These are phyloP conservation scores for Hirsutella rhossiliensis DNA, from an alignment of 2,329 filamentous ascomycete species.

Conservation along the genomic window DNA sequence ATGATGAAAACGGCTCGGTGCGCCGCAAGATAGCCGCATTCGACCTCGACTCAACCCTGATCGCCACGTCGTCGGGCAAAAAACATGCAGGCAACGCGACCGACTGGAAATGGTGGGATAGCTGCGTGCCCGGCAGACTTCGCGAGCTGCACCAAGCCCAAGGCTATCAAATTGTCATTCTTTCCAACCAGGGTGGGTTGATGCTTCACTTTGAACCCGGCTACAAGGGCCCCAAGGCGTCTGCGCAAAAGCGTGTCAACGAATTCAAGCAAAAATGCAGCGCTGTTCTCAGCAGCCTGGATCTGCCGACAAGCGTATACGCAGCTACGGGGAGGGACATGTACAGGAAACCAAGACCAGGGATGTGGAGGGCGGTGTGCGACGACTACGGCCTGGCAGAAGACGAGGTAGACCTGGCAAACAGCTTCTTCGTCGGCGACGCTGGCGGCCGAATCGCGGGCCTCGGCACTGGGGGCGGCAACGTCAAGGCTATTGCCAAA, in stretches of 20 bases:
- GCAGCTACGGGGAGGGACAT: constrained; percentile 74
- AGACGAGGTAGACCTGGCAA: constrained; percentile 50
- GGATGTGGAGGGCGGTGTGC: constrained; percentile 68
- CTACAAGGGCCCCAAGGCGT: constrained; percentile 45
- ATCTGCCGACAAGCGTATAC: constrained; percentile 70
- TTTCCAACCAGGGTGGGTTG: constrained; percentile 85
- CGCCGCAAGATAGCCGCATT: constrained; percentile 58
- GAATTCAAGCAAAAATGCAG: constrained; percentile 77
- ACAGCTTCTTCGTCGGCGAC: constrained; percentile 83
- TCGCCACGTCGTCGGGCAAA: constrained; percentile 69
- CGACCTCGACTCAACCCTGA: constrained; percentile 78
- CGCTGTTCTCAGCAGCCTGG: constrained; percentile 56
- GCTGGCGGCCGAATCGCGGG: constrained; percentile 50
- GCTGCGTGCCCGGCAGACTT: constrained; percentile 53
- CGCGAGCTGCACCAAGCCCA: constrained; percentile 58
- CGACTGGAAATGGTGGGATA: constrained; percentile 95
- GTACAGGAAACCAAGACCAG: constrained; percentile 75
- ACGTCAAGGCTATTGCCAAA: constrained; percentile 23
- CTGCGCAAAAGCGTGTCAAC: constrained; percentile 47
- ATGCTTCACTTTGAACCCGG: constrained; percentile 65
- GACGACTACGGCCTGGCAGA: constrained; percentile 47
- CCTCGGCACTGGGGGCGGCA: constrained; percentile 4
- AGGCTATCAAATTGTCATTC: constrained; percentile 63
- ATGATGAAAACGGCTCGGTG: constrained; percentile 12
- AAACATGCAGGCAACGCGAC: constrained; percentile 55